Evolutionary conservation across 345 rosid species (phyloP).

Genomic region (thale cress (Arabidopsis thaliana)): DNA sequence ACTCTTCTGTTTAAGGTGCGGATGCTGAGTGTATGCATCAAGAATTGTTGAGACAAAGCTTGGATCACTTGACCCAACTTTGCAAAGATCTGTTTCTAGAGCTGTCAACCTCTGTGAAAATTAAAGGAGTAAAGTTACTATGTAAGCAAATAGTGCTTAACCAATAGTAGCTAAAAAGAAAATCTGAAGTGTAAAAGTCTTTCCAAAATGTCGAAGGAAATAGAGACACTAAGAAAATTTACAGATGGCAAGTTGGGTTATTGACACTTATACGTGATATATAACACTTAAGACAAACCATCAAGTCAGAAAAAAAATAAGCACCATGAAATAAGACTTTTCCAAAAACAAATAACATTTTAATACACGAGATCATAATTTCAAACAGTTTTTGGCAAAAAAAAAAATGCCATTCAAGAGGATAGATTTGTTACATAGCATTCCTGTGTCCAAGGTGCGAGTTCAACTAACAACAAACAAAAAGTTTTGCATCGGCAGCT

Average conservation of each 20-base stretch:
- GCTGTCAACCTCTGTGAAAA: conserved; percentile 55
- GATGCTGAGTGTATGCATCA: conserved; percentile 56
- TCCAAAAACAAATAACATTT: background rate
- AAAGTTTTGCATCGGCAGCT: background rate
- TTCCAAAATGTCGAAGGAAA: conserved; percentile 1
- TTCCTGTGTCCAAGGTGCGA: background rate
- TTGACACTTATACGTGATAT: background rate
- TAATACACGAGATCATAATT: background rate
- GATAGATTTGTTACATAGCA: background rate
- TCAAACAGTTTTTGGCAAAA: conserved; percentile 12
- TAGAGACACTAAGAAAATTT: background rate
- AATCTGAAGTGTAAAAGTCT: background rate
- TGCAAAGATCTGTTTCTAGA: conserved; percentile 61
- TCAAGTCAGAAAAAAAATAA: background rate
- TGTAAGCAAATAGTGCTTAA: conserved; percentile 6
- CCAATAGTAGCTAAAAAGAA: background rate
- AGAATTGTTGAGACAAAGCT: conserved; percentile 54
- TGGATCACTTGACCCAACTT: conserved; percentile 55
- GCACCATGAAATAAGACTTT: background rate
- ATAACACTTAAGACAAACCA: conserved; percentile 11
- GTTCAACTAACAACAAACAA: background rate
- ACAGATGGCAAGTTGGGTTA: background rate
- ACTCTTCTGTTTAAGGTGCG: conserved; percentile 60
- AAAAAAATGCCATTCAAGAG: background rate
- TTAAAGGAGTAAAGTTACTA: background rate